Base-by-base conservation (phyloP, 139 green algal species). In the Closterium sp. region DNA sequence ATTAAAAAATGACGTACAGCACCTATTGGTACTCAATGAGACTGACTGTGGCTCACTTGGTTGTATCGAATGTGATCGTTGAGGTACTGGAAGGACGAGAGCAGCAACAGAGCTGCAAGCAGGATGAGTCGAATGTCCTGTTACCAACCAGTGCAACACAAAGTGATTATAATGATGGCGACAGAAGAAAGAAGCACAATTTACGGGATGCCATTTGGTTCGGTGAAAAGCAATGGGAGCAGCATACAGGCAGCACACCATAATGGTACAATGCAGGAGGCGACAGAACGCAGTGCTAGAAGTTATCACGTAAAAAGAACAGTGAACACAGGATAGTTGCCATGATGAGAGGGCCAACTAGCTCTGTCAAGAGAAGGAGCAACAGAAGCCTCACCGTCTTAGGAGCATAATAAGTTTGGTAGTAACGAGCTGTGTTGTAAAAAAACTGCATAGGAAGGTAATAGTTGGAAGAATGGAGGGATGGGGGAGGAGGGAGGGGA, bases 371-470 rank as follows among this genome's bases (percentile, higher is more conserved):
- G 88, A 5, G 19, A 0, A 31, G 6, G 3, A 28, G 38, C 29
- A 11, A 88, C 21, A 85, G 29, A 85, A 85, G 32, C 29, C 79
- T 86, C 34, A 93, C 90, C 29, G 91, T 34, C 70, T 94, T 92
- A 29, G 70, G 88, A 17, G 30, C 88, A 50, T 93, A 92, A 31
- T 93, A 94, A 2, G 70, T 50, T 7, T 86, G 91, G 86, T 94
- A 94, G 86, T 94, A 94, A 21, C 45, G 87, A 21, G 89, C 89
- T 22, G 91, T 94, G 32, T 94, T 94, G 73, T 94, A 94, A 19
- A 94, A 90, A 31, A 84, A 93, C 90, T 93, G 90, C 13, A 90
- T 10, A 50, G 85, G 22, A 9, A 31, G 32, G 85, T 86, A 30
- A 28, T 17, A 86, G 24, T 13, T 86, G 79, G 79, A 86, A 86